These are phyloP conservation scores for Yarrowia osloensis DNA, from an alignment of 805 yeast genomes.

Conservation along the genomic window DNA sequence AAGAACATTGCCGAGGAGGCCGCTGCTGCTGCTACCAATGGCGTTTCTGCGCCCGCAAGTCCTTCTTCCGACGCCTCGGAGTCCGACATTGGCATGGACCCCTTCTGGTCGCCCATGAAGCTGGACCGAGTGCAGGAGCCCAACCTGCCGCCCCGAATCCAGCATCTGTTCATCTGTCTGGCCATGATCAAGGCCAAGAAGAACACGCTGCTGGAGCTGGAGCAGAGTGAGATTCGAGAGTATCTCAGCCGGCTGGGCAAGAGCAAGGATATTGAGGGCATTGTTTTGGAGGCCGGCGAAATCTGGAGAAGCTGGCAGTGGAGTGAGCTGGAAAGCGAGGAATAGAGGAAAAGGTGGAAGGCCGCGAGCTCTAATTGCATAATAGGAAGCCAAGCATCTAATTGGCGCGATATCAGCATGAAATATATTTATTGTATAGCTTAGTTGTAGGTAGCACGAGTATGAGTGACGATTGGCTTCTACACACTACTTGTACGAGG, in stretches of 20 bases:
- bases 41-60: constrained; percentile 32
- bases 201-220: constrained; percentile 77
- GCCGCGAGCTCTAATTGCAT: constrained; percentile 14
- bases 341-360: constrained; percentile 34
- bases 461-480: no score
- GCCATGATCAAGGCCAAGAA: constrained; percentile 81
- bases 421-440: constrained; percentile 32
- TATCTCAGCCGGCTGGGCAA: constrained; percentile 56
- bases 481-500: no score
- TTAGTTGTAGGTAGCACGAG: background rate
- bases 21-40: background rate
- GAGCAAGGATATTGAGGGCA: constrained; percentile 67
- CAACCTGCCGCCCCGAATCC: constrained; percentile 53
- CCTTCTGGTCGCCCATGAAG: constrained; percentile 57
- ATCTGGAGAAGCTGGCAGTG: constrained; percentile 84
- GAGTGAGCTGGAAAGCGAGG: constrained; percentile 54
- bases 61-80: constrained; percentile 38
- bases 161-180: constrained; percentile 70
- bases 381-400: constrained; percentile 8
- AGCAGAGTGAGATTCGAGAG: constrained; percentile 85
- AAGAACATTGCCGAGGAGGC: constrained; percentile 10
- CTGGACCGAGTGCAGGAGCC: constrained; percentile 35
- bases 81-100: constrained; percentile 54
- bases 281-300: constrained; percentile 79
- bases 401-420: constrained; percentile 20